Base-by-base conservation (phyloP, 257 asterid species). In the Datura wrightii region DNA sequence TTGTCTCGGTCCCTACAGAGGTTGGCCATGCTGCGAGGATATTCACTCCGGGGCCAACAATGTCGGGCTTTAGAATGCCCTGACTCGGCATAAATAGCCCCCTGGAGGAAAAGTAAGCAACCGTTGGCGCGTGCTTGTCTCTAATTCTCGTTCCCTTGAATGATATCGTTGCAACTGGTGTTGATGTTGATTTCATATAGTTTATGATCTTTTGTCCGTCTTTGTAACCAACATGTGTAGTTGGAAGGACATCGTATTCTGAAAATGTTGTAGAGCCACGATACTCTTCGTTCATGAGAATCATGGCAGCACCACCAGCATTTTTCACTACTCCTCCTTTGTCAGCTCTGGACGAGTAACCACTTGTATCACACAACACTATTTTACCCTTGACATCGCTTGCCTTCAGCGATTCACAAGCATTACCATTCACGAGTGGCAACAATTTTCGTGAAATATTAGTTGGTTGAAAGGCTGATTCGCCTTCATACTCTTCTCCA, bases 11-110 rank as follows among this genome's bases (percentile, higher is more conserved):
- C 11, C 8, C 50, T 36, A 82, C 15, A 0, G 1, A 11, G 18
- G 2, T 36, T 36, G 37, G 76, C 84, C 84, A 62, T 14, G 84
- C 84, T 37, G 84, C 79, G 6, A 81, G 76, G 41, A 60, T 81
- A 59, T 44, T 81, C 16, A 63, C 55, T 18, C 84, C 84, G 39
- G 78, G 59, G 6, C 52, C 78, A 67, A 39, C 16, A 67, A 67
- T 66, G 11, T 66, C 74, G 0, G 74, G 74, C 24, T 79, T 79
- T 19, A 53, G 46, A 14, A 79, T 79, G 10, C 84, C 76, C 5
- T 8, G 84, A 37, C 76, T 81, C 44, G 0, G 56, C 6, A 7
- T 3, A 52, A 0, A 56, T 56, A 76, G 84, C 19, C 84, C 84
- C 41, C 54, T 81, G n/a, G 76, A 5, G 60, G 84, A 81, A 36